Conservation (phyloP, 2,329 filamentous ascomycete genomes). For the Cercospora citrullina region DNA sequence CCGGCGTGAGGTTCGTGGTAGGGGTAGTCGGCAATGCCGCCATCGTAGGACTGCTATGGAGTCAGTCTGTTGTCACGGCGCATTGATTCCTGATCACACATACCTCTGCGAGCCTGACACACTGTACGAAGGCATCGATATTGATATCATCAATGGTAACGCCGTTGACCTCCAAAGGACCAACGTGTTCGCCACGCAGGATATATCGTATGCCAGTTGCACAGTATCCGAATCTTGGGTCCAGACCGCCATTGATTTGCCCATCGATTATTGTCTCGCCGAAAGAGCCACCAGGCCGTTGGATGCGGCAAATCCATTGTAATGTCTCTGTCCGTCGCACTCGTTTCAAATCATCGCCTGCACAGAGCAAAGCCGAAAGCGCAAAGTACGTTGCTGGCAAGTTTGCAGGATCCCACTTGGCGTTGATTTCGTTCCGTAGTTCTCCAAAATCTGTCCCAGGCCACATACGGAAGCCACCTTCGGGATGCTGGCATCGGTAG, state of each 20-base stretch:
- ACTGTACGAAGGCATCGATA: slow-evolving; percentile 65
- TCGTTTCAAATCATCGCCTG: slow-evolving; percentile 61
- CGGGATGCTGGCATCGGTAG: slow-evolving; percentile 78
- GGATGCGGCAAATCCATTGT: slow-evolving; percentile 71
- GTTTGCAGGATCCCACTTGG: slow-evolving; percentile 72
- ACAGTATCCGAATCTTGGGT: slow-evolving; percentile 86
- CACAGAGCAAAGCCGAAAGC: slow-evolving; percentile 67
- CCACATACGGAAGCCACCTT: slow-evolving; percentile 85
- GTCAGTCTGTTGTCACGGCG: neutral
- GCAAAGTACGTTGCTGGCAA: slow-evolving; percentile 89
- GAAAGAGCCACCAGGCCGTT: slow-evolving; percentile 85
- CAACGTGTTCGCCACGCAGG: slow-evolving; percentile 54
- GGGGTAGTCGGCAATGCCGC: slow-evolving; percentile 75
- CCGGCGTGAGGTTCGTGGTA: slow-evolving; percentile 85
- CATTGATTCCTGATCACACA: neutral
- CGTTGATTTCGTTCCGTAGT: slow-evolving; percentile 53
- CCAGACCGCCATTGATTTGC: slow-evolving; percentile 71
- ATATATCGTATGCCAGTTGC: slow-evolving; percentile 81
- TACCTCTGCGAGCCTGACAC: slow-evolving; percentile 64
- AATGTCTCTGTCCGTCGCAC: slow-evolving; percentile 70
- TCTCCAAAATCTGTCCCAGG: slow-evolving; percentile 63
- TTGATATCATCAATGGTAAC: slow-evolving; percentile 70
- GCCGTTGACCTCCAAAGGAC: slow-evolving; percentile 55
- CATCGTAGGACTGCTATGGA: slow-evolving; percentile 72
- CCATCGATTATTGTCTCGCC: slow-evolving; percentile 71